These are phyloP conservation scores for Pseudohalonectria lignicola DNA, from an alignment of 2,329 filamentous ascomycete species.

Conservation along the genomic window DNA sequence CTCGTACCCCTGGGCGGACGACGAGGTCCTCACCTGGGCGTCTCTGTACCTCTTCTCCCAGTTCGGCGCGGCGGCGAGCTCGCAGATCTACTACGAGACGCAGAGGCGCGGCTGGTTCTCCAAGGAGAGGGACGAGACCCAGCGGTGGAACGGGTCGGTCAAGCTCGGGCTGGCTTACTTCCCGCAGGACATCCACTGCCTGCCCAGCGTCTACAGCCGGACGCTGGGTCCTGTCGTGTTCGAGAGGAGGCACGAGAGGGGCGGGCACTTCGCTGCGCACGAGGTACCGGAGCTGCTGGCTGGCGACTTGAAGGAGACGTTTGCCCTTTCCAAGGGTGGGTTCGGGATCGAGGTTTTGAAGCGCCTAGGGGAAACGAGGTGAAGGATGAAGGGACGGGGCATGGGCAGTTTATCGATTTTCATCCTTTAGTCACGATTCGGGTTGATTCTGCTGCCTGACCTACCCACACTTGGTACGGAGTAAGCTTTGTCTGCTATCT, in stretches of 20 bases:
- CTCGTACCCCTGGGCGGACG: background rate
- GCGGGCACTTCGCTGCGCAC: slow-evolving; percentile 52
- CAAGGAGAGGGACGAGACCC: slow-evolving; percentile 4
- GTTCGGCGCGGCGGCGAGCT: slow-evolving; percentile 56
- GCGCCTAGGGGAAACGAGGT: background rate
- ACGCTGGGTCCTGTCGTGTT: slow-evolving; percentile 51
- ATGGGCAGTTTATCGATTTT: no score
- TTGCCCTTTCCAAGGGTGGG: slow-evolving; percentile 25
- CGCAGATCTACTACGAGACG: slow-evolving; percentile 62
- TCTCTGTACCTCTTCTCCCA: slow-evolving; percentile 61
- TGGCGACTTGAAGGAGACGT: slow-evolving; percentile 45
- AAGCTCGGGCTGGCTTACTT: slow-evolving; percentile 43
- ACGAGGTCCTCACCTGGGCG: slow-evolving; percentile 17
- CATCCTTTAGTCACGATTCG: no score
- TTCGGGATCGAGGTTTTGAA: background rate
- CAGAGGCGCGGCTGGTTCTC: slow-evolving; percentile 9
- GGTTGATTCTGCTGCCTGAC: no score
- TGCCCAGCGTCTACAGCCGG: slow-evolving; percentile 43
- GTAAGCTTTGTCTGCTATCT: no score
- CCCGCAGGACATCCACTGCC: slow-evolving; percentile 43
- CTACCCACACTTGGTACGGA: no score
- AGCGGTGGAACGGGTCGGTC: slow-evolving; percentile 16
- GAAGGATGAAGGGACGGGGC: no score
- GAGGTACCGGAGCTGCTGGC: slow-evolving; percentile 43
- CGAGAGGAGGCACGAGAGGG: slow-evolving; percentile 34